Evolutionary conservation across 2,329 filamentous ascomycete species (phyloP), one percentile per base, ranked within the genome.

Genomic region (Pseudocercospora pini-densiflorae): DNA sequence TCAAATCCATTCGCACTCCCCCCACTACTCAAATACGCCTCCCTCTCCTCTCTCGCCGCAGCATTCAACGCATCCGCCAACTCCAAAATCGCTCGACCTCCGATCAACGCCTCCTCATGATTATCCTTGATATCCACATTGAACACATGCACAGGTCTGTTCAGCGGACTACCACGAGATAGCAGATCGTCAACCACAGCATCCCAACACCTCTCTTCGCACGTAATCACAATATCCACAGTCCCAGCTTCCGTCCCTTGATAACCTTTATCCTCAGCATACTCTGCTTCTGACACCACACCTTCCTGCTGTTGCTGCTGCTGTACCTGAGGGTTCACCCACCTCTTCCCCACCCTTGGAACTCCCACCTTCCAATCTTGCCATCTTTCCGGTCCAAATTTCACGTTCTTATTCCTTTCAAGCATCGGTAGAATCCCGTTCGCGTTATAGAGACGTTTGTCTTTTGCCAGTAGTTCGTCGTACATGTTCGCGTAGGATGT

Each of bases 51-150:
- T 29, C 81, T 84, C 0, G 95, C 95, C 0, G 89, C 92, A 19
- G 88, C 86, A 76, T 98, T 98, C 66, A 99, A 82, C 33, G 88
- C 89, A 75, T 94, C 88, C 0, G 95, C 95, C 40, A 99, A 85
- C 76, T 99, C 95, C 43, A 98, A 85, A 66, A 99, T 99, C 53
- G 92, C 95, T 72, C 90, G 89, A 1, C 95, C 95, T 9, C 95
- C 95, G 1, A 97, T 87, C 23, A 94, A 85, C 0, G 95, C 95
- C 80, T 99, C 95, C 78, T 99, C 94, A 76, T 98, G 95, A 76
- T 98, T 99, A 81, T 99, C 95, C 79, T 92, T 94, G 76, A 99
- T 99, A 78, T 99, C 95, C 62, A 99, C 91, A 74, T 99, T 99
- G 84, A 99, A 97, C 64, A 99, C 92, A 77, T 99, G 95, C 0